Base-by-base conservation (phyloP, 108 stramenopile genomes). In the Seminavis robusta region DNA sequence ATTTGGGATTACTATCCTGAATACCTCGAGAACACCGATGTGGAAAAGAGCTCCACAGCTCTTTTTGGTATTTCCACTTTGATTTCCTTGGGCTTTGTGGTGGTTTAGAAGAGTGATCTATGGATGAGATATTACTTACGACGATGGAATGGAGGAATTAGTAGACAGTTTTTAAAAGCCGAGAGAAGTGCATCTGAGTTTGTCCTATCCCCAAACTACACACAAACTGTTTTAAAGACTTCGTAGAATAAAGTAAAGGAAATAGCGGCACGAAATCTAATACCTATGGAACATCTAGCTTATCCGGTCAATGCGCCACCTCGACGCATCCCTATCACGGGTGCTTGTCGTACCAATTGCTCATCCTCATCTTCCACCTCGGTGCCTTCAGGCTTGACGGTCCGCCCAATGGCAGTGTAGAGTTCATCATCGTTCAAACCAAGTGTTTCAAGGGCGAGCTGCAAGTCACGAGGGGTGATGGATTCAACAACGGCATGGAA, bases 401-500 rank as follows among this genome's bases (percentile, higher is more conserved):
- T 94, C 55, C 69, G 54, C 52, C 93, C 93, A 60, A 94, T 94
- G 15, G 79, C 77, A 41, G 93, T 88, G 66, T 83, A 92, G 28
- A 95, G 61, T 43, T 93, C 60, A 30, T 76, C 71, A 17, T 90
- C 90, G 7, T 88, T 79, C 31, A 92, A 43, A 16, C 82, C 84
- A 66, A 94, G 48, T 28, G 76, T 74, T 48, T 92, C 86, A 28
- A 94, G 52, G 1, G 86, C 70, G 39, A 93, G 63, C 65, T 94
- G 93, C 33, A 96, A 70, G 69, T 96, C 95, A 62, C 58, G 76
- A 3, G 84, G 67, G 10, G 94, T 95, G 63, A 97, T 86, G 24
- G 81, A 71, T 59, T 94, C 83, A 32, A 95, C 90, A 4, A 97
- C 83, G n/a, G 90, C 78, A 46, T 77, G 53, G 65, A 88, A 97